Conservation (phyloP, 768 basidiomycete species). For the Holtermannia corniformis region DNA sequence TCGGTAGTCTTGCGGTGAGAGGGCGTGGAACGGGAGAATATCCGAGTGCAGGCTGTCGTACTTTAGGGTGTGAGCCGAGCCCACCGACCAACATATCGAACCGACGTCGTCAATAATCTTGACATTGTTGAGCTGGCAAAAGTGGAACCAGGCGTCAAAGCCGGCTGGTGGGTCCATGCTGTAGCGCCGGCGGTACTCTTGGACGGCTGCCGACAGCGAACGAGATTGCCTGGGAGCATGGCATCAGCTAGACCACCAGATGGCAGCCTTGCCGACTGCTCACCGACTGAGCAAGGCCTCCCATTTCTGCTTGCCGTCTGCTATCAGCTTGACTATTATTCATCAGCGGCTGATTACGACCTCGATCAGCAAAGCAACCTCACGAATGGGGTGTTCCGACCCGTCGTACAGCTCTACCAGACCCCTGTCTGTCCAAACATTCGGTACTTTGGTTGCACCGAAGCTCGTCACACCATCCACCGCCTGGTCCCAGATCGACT, state of each 20-base stretch:
- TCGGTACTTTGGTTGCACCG: too few relatives aligned
- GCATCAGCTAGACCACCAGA: not conserved
- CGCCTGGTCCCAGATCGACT: too few relatives aligned
- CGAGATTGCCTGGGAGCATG: slow-evolving; percentile 61
- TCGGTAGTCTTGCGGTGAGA: slow-evolving; percentile 10
- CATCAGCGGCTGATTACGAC: not conserved
- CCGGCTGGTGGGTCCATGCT: slow-evolving; percentile 71
- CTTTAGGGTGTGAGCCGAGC: slow-evolving; percentile 37
- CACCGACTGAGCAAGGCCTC: not conserved
- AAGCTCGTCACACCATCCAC: too few relatives aligned
- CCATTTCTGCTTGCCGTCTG: not conserved
- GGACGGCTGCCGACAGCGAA: slow-evolving; percentile 64
- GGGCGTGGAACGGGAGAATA: slow-evolving; percentile 33
- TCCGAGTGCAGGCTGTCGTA: slow-evolving; percentile 37
- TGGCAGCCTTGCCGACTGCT: not conserved
- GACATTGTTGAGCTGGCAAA: slow-evolving; percentile 28
- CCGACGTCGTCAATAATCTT: slow-evolving; percentile 52
- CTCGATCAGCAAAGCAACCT: not conserved
- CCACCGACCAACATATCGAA: too few relatives aligned
- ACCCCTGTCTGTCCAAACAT: not conserved
- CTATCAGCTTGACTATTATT: not conserved
- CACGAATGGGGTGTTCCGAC: not conserved
- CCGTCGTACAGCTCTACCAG: not conserved
- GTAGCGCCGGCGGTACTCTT: slow-evolving; percentile 73
- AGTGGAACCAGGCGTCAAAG: slow-evolving; percentile 72